phyloP scores from a whole-genome alignment of 2,329 filamentous ascomycete species.

The Fusarium sororula region DNA sequence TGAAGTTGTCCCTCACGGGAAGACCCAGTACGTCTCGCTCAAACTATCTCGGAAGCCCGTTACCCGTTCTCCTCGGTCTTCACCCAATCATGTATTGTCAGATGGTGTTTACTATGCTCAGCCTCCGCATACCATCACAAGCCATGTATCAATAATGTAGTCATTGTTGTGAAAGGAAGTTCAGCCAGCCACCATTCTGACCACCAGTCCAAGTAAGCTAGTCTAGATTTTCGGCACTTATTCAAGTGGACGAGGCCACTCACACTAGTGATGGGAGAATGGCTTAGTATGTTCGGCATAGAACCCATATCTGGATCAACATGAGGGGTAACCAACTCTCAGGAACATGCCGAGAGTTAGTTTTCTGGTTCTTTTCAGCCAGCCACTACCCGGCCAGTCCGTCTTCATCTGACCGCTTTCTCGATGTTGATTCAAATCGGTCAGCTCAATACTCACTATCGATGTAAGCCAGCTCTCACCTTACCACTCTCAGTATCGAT shows the following conservation, averaged over 20 bases:
- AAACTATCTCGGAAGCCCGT: neutral
- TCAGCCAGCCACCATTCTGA: neutral
- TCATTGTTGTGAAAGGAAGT: neutral
- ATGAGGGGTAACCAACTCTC: neutral
- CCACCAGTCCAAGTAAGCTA: neutral
- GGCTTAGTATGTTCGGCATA: fast-evolving
- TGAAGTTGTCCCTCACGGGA: neutral
- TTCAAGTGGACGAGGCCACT: fast-evolving
- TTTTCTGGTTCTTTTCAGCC: neutral
- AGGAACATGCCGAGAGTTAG: neutral
- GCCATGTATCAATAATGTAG: neutral
- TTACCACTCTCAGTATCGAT: neutral
- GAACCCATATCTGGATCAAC: neutral
- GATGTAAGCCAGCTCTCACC: neutral
- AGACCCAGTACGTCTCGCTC: neutral
- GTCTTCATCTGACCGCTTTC: neutral
- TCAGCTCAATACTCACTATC: neutral
- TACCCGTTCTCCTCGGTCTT: neutral
- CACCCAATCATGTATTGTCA: neutral
- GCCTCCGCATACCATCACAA: neutral
- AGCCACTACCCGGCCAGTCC: neutral
- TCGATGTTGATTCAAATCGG: neutral
- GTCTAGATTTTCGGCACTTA: neutral
- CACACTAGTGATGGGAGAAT: neutral
- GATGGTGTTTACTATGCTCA: neutral